Evolutionary conservation across 148 eudicot species (phyloP).

Genomic region (Hydrangea macrophylla): DNA sequence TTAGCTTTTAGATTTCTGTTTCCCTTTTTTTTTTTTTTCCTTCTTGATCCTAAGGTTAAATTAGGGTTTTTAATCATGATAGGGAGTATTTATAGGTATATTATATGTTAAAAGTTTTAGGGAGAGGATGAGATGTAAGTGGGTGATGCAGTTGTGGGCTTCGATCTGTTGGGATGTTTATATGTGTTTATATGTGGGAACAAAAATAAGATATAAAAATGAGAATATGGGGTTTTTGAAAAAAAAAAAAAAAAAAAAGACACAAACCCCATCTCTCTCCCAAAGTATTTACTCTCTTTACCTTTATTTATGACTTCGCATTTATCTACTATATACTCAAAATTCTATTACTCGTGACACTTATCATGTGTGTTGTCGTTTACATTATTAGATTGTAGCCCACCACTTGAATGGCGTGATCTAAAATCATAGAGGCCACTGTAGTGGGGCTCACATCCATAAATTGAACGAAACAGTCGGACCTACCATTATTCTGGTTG

Average conservation of each 20-base stretch:
- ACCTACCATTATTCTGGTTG: neutral
- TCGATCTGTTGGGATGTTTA: neutral
- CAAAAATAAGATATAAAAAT: neutral
- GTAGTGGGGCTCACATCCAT: constrained; percentile 5
- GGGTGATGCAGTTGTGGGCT: constrained; percentile 9
- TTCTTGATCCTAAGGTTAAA: constrained; percentile 21
- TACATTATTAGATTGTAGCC: neutral
- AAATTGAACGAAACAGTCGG: neutral
- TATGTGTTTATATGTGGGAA: constrained; percentile 10
- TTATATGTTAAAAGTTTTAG: constrained; percentile 9
- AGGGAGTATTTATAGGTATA: constrained; percentile 12
- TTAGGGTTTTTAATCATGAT: neutral
- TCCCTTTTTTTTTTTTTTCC: neutral
- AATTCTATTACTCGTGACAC: neutral
- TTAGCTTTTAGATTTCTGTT: constrained; percentile 7
- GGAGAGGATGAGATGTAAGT: constrained; percentile 3
- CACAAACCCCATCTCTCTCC: neutral
- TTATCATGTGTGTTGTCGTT: neutral
- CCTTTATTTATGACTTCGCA: neutral
- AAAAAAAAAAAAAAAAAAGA: neutral
- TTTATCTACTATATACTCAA: neutral
- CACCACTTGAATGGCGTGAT: constrained; percentile 2
- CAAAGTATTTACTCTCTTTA: neutral
- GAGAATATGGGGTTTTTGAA: constrained; percentile 11
- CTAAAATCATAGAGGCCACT: constrained; percentile 8